phyloP scores from a whole-genome alignment of 1,284 basidiomycete genomes.

The Malassezia globosa region DNA sequence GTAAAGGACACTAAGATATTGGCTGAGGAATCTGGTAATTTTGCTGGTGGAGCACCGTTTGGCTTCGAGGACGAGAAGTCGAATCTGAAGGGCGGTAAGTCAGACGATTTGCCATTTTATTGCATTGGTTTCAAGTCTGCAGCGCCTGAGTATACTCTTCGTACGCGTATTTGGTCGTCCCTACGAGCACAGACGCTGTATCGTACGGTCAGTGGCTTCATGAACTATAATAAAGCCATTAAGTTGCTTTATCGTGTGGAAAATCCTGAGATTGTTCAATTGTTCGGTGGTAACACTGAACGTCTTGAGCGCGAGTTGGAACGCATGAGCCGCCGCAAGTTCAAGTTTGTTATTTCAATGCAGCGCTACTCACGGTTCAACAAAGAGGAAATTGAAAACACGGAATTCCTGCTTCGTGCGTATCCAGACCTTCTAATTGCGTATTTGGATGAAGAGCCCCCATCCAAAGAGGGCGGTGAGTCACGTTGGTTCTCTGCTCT shows the following conservation, averaged over 20 bases:
- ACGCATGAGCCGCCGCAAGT: slow-evolving; percentile 92
- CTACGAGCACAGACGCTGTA: slow-evolving; percentile 95
- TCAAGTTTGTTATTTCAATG: slow-evolving; percentile 99
- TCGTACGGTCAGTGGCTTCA: slow-evolving; percentile 97
- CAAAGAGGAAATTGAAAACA: slow-evolving; percentile 98
- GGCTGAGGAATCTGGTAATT: slow-evolving; percentile 84
- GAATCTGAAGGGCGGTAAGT: slow-evolving; percentile 45
- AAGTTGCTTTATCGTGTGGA: slow-evolving; percentile 98
- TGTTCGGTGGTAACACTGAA: slow-evolving; percentile 94
- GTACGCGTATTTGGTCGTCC: slow-evolving; percentile 97
- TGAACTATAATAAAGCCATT: slow-evolving; percentile 99
- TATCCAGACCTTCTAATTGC: slow-evolving; percentile 98
- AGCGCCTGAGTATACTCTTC: slow-evolving; percentile 92
- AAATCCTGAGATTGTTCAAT: slow-evolving; percentile 95
- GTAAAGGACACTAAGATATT: slow-evolving; percentile 99
- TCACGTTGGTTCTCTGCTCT: slow-evolving; percentile 87
- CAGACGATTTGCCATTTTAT: slow-evolving; percentile 93
- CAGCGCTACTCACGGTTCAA: slow-evolving; percentile 99
- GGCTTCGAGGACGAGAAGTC: slow-evolving; percentile 53
- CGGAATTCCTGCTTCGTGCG: slow-evolving; percentile 93
- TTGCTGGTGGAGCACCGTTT: slow-evolving; percentile 64
- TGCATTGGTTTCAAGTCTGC: slow-evolving; percentile 99
- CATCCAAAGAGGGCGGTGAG: slow-evolving; percentile 84
- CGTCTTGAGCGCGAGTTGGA: slow-evolving; percentile 92
- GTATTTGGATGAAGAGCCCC: slow-evolving; percentile 88